Evolutionary conservation across 1,284 basidiomycete genomes (phyloP).

Genomic region (Schizopora paradoxa): DNA sequence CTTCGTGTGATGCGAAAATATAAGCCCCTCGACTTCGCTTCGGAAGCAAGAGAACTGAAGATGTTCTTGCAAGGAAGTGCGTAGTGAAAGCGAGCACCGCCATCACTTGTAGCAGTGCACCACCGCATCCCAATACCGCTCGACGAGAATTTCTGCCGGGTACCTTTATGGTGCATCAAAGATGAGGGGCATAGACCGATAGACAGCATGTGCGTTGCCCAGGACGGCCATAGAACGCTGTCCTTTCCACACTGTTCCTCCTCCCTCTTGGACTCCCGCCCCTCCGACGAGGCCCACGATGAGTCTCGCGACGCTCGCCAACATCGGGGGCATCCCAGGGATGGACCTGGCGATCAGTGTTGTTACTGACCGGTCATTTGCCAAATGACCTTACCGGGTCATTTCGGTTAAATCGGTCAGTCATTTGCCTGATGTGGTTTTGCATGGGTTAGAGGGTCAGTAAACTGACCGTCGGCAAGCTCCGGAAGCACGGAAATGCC

Average conservation of each 20-base stretch:
- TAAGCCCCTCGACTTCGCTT: too few species aligned
- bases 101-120: too few species aligned
- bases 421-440: too few species aligned
- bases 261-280: constrained; percentile 56
- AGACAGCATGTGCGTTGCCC: neutral
- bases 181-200: neutral
- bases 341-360: constrained; percentile 24
- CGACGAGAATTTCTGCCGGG: constrained; percentile 2
- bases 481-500: too few species aligned
- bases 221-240: neutral
- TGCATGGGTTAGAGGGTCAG: too few species aligned
- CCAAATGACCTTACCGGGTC: constrained; percentile 11
- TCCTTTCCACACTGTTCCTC: neutral
- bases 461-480: too few species aligned
- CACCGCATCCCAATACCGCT: too few species aligned
- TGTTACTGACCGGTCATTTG: too few species aligned
- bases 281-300: constrained; percentile 47
- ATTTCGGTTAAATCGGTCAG: constrained; percentile 1
- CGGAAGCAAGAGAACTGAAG: too few species aligned
- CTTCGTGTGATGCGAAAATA: too few species aligned
- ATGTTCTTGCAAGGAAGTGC: too few species aligned
- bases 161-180: neutral
- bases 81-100: too few species aligned
- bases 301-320: constrained; percentile 18
- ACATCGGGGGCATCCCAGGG: constrained; percentile 26